phyloP scores from a whole-genome alignment of 2,329 filamentous ascomycete species.

The Scytalidium sp. region DNA sequence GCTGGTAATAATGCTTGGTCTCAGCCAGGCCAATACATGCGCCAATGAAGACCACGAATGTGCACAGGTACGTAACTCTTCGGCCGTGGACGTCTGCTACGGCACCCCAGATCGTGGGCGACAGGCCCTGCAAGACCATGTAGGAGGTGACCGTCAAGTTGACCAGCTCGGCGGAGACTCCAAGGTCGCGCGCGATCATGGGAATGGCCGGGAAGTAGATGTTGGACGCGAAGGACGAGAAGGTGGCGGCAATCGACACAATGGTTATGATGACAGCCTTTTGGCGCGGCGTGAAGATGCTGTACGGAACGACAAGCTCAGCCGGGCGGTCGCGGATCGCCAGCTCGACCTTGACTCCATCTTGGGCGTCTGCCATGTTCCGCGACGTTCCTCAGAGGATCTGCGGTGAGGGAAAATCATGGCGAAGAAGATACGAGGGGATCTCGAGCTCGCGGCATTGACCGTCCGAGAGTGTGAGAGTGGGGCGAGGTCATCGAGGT shows the following conservation, averaged over 20 bases:
- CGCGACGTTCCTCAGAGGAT: neutral
- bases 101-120: conserved; percentile 43
- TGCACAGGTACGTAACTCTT: conserved; percentile 49
- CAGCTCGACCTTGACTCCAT: neutral
- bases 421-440: too few species aligned
- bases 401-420: too few species aligned
- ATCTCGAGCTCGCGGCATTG: too few species aligned
- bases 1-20: conserved; percentile 42
- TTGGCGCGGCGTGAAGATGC: conserved; percentile 17
- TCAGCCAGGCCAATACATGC: conserved; percentile 53
- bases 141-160: conserved; percentile 27
- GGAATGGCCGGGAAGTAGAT: conserved; percentile 26
- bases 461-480: too few species aligned
- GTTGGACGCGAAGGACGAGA: conserved; percentile 15
- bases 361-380: neutral
- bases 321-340: neutral
- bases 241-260: conserved; percentile 18
- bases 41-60: conserved; percentile 50
- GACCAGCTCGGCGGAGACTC: conserved; percentile 18
- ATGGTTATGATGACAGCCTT: conserved; percentile 18
- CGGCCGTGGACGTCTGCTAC: conserved; percentile 51
- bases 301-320: conserved; percentile 16
- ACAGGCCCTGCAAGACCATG: conserved; percentile 52
- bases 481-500: too few species aligned
- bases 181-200: conserved; percentile 16